Base-by-base conservation (phyloP, 2,329 filamentous ascomycete genomes). In the Colletotrichum gloeosporioides region DNA sequence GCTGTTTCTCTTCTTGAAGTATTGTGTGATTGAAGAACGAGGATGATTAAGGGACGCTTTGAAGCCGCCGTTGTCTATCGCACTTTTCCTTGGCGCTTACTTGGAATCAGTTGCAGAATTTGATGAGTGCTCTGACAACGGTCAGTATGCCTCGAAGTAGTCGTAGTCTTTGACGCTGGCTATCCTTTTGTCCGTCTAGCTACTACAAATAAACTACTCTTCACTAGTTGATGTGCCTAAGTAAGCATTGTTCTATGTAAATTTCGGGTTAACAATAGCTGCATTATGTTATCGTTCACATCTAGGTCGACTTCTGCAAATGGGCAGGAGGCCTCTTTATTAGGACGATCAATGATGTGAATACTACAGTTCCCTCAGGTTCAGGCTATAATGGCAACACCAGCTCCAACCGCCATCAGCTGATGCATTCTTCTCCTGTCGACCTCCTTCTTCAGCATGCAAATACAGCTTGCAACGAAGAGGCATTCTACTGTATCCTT, bases 391-490 rank as follows among this genome's bases (percentile, higher is more conserved):
- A 77, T 63, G 15, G 76, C 82, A 63, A 53, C 44, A 53, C 72
- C 83, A 13, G 78, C 83, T 49, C 79, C 84, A 69, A 91, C 86
- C 5, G 87, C 82, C 73, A 87, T 86, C 61, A 87, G 82, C 85
- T 93, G 90, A 66, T 89, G 82, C 75, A 86, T 80, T 74, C 90
- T 85, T 78, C 90, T 85, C 57, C 92, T 85, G 81, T 93, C 92
- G 66, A 92, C 84, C 86, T 93, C 92, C 82, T 90, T 91, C 88
- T 93, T 93, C 78, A 93, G 81, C 91, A 94, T 92, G 18, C 89
- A 82, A 72, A 93, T 78, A 74, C 89, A 91, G 18, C 89, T 92
- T 59, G 88, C 87, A 22, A 93, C 86, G 12, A 90, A 85, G 25
- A 93, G 77, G n/a, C 87, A 84, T 79, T 90, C 86, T 16, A 84